Conservation (phyloP, 179 eudicot genomes). For the Silene coronaria region DNA sequence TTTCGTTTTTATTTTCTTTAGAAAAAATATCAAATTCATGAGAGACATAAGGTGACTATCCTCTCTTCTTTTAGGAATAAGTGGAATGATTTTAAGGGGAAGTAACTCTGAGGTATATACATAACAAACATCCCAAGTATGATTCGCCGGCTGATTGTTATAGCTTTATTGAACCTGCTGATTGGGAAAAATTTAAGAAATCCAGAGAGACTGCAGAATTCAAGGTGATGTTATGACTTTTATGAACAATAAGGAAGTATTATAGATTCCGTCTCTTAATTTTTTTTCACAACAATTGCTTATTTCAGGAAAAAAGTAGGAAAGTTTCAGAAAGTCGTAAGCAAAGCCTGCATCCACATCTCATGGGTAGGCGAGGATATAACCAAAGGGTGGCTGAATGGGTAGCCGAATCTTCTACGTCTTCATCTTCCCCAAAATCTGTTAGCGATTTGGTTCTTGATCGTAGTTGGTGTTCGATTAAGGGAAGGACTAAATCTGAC, state of each 20-base stretch:
- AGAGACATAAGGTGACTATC: neutral
- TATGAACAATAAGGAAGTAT: neutral
- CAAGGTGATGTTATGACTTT: neutral
- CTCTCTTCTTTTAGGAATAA: neutral
- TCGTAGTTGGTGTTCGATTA: constrained; percentile 3
- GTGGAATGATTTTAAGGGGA: neutral
- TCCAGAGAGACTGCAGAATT: neutral
- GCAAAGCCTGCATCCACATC: neutral
- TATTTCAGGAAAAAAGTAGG: neutral
- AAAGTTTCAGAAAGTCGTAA: neutral
- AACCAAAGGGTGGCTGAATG: neutral
- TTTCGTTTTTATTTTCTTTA: neutral
- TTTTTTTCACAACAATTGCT: too few species aligned
- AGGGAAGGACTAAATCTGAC: neutral
- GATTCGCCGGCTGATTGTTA: neutral
- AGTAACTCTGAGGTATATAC: neutral
- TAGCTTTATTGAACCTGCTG: neutral
- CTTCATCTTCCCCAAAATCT: neutral
- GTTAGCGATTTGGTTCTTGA: too few species aligned
- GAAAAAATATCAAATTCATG: neutral
- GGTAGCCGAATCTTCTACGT: neutral
- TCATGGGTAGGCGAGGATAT: neutral
- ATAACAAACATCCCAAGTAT: constrained; percentile 2
- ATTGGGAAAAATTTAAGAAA: neutral
- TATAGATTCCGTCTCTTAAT: too few species aligned